Evolutionary conservation across 2,329 filamentous ascomycete species (phyloP).

Genomic region (Fusarium pseudonygamai): DNA sequence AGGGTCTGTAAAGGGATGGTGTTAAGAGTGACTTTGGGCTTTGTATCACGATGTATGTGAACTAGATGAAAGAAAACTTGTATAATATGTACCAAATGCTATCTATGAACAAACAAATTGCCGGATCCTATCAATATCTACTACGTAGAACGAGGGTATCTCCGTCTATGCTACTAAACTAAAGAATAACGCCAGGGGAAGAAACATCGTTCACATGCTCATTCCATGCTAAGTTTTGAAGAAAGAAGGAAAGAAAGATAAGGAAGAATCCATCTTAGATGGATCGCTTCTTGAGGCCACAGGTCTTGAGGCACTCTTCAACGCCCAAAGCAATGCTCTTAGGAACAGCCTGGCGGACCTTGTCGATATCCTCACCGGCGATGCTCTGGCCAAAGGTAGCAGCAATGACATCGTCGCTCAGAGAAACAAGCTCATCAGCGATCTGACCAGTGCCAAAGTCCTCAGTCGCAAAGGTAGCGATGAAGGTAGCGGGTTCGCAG

Average conservation of each 20-base stretch:
- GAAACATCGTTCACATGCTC: background rate
- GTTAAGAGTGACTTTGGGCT: background rate
- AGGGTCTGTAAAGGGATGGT: conserved; percentile 48
- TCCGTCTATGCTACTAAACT: background rate
- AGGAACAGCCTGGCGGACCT: conserved; percentile 54
- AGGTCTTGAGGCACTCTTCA: conserved; percentile 57
- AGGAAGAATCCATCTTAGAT: conserved; percentile 10
- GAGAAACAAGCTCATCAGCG: conserved; percentile 60
- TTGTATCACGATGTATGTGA: conserved; percentile 19
- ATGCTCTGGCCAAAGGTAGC: conserved; percentile 59
- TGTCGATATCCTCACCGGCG: conserved; percentile 57
- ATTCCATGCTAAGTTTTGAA: background rate
- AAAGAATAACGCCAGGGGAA: conserved; percentile 13
- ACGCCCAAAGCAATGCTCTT: conserved; percentile 61
- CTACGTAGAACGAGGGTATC: conserved; percentile 7
- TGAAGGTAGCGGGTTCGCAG: conserved; percentile 60
- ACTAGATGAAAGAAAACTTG: background rate
- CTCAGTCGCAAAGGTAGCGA: conserved; percentile 60
- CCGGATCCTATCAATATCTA: background rate
- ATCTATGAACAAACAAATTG: background rate
- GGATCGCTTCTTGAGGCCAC: conserved; percentile 52
- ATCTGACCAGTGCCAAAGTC: conserved; percentile 63
- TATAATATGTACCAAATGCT: background rate
- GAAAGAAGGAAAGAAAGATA: background rate
- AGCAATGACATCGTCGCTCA: conserved; percentile 56